These are phyloP conservation scores for Elongisporangium prolatum DNA, from an alignment of 352 stramenopile species.

Conservation along the genomic window DNA sequence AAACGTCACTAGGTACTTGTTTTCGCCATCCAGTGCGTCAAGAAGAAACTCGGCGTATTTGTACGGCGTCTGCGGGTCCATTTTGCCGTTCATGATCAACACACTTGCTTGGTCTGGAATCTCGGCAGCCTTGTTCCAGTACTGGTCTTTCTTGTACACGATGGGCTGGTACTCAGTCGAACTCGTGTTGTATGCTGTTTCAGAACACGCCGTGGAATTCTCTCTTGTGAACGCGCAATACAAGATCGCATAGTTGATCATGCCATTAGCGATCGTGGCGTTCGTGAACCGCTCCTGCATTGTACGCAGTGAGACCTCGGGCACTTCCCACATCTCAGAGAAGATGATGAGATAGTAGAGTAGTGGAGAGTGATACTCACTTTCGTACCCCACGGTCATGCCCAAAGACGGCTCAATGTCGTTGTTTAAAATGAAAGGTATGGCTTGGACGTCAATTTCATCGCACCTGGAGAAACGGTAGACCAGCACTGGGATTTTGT, in stretches of 20 bases:
- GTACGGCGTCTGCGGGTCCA: no score
- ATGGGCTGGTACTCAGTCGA: conserved; percentile 11
- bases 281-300: conserved; percentile 23
- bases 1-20: no score
- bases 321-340: conserved; percentile 50
- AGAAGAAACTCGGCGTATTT: no score
- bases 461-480: conserved; percentile 33
- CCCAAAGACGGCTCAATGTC: neutral
- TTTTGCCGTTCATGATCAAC: conserved; percentile 41
- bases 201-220: conserved; percentile 17
- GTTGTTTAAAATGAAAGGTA: conserved; percentile 16
- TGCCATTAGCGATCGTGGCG: conserved; percentile 9
- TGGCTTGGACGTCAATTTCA: conserved; percentile 11
- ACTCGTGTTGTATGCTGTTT: no score
- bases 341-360: conserved; percentile 46
- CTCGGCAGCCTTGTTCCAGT: conserved; percentile 36
- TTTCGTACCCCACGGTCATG: neutral
- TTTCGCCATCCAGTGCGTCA: no score
- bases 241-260: conserved; percentile 8
- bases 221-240: conserved; percentile 62
- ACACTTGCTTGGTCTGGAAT: conserved; percentile 34
- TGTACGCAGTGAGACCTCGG: conserved; percentile 7
- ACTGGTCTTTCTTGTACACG: conserved; percentile 39
- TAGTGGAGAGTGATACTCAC: conserved; percentile 22
- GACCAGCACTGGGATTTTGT: conserved; percentile 27